phyloP scores from a whole-genome alignment of 805 yeast species.

The Clavispora asparagi region DNA sequence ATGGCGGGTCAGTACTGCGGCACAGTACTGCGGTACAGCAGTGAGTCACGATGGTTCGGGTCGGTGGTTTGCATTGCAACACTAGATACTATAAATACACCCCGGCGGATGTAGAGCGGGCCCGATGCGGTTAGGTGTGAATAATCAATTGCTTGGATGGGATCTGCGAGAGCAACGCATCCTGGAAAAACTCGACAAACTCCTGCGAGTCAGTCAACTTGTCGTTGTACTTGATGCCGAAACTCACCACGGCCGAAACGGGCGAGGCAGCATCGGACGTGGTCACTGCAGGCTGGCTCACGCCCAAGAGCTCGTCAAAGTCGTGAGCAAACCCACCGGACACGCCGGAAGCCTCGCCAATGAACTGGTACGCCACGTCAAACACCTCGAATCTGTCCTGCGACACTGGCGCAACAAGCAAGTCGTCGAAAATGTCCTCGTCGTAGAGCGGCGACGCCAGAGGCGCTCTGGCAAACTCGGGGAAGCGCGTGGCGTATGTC shows the following conservation, averaged over 20 bases:
- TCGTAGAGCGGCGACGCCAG: slow-evolving; percentile 13
- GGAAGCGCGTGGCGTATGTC: slow-evolving; percentile 31
- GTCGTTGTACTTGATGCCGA: slow-evolving; percentile 29
- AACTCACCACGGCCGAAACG: slow-evolving; percentile 23
- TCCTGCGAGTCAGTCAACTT: slow-evolving; percentile 30
- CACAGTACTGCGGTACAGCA: too few relatives aligned
- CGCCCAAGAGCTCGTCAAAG: slow-evolving; percentile 34
- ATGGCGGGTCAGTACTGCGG: too few relatives aligned
- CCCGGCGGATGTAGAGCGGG: too few relatives aligned
- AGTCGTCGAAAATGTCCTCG: slow-evolving; percentile 34
- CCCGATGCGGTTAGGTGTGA: not conserved
- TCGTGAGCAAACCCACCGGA: slow-evolving; percentile 6
- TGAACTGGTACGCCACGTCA: slow-evolving; percentile 23
- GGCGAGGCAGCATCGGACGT: slow-evolving; percentile 4
- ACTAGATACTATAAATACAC: not conserved
- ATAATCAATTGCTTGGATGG: slow-evolving; percentile 21
- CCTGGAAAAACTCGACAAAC: slow-evolving; percentile 32
- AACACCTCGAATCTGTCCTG: slow-evolving; percentile 31
- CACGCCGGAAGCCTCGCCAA: slow-evolving; percentile 4
- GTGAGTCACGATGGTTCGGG: not conserved
- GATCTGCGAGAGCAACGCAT: slow-evolving; percentile 27
- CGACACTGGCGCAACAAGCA: slow-evolving; percentile 31
- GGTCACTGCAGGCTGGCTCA: slow-evolving; percentile 3
- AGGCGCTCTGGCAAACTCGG: slow-evolving; percentile 33
- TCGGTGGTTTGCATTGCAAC: not conserved